Evolutionary conservation across 805 yeast species (phyloP), one percentile per base, ranked within the genome.

Genomic region (Metschnikowia colocasiae): DNA sequence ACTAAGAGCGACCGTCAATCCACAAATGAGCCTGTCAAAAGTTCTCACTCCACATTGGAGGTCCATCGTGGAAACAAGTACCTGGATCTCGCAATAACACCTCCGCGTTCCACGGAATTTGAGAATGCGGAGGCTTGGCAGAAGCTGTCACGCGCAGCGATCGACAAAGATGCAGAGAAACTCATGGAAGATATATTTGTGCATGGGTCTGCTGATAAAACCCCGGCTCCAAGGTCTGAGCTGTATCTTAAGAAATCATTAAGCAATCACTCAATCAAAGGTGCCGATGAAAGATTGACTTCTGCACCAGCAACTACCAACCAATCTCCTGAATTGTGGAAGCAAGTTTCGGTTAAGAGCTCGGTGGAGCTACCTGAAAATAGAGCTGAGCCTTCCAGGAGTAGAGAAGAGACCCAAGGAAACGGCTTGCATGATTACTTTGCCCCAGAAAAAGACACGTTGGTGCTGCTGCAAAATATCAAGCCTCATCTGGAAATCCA

Each of bases 111-210:
- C 19, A 27, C 42, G n/a, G 42, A 27, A 27, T 29, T 29, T 13
- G 42, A 29, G 7, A 39, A 39, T 39, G 42, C 4, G 19, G 75
- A 71, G 46, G 71, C 74, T 1, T 71, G 76, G 76, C 65, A 68
- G 43, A 58, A 52, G 27, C 58, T 45, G 33, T 54, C 33, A 3
- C 29, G 56, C 2, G 40, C 57, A 0, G 50, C 53, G 6, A 57
- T 63, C 19, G 67, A 66, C 46, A 59, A 54, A 20, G 58, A 64
- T 30, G 71, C 76, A 3, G 71, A 62, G 47, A 63, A 59, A 40
- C 57, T 72, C 40, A 75, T 61, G 1, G 74, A 71, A 45, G 75
- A 69, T 53, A 71, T 72, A n/a, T 72, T 72, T 49, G 63, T 65
- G 0, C 38, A 32, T 5, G 44, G 36, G 15, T 15, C 40, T 16